A percentile compares a stretch with the other conserved stretches of the same genome.
Conservation (phyloP, 78 protist species). For the Pigoraptor vietnamica region DNA sequence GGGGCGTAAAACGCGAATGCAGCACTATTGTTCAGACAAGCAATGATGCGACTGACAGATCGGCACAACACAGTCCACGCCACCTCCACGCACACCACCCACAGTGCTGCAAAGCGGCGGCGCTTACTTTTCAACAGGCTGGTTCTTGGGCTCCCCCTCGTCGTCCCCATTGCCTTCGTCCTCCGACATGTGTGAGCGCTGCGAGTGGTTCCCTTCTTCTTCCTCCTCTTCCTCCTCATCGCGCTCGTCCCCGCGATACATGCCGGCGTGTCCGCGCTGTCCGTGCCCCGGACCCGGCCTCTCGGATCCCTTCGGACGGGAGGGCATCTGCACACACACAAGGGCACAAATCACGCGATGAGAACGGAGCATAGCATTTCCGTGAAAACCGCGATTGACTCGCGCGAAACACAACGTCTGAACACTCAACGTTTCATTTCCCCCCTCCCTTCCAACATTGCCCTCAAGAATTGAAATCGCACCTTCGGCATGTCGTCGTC, state of each 20-base stretch:
- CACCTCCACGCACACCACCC: not conserved
- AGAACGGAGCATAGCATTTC: too few species aligned
- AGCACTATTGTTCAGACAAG: not conserved
- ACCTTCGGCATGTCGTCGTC: not conserved
- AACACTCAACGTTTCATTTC: not conserved
- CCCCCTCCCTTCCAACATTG: not conserved
- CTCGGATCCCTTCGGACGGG: not conserved
- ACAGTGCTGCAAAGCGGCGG: not conserved
- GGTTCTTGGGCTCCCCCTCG: not conserved
- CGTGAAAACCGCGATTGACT: too few species aligned
- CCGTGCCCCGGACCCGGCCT: not conserved
- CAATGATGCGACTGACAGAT: not conserved
- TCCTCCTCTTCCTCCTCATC: not conserved
- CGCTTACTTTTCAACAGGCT: not conserved
- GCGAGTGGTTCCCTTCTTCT: not conserved
- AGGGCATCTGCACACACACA: not conserved
- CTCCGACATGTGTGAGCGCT: slow-evolving; percentile 6
- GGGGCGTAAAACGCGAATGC: too few species aligned
- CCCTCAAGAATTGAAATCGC: not conserved
- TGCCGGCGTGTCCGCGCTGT: not conserved
- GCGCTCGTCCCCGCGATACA: not conserved
- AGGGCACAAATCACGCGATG: not conserved
- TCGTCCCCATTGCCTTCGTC: slow-evolving; percentile 28
- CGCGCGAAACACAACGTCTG: not conserved
- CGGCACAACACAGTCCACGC: not conserved